Conservation (phyloP, 768 basidiomycete species). For the Mycena olivaceomarginata region DNA sequence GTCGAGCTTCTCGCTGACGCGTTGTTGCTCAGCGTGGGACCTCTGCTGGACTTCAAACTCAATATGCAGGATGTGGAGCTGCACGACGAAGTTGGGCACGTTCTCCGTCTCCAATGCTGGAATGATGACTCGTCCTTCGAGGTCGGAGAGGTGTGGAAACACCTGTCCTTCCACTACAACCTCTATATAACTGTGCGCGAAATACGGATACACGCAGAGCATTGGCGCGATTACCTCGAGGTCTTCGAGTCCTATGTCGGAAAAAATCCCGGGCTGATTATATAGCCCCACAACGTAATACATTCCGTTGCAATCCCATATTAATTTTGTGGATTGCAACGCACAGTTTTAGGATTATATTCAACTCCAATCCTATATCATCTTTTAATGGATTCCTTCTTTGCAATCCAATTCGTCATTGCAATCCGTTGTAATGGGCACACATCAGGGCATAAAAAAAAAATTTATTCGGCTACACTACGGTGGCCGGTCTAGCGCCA, state of each 20-base stretch:
- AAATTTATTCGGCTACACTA: too few relatives aligned
- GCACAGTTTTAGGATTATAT: too few relatives aligned
- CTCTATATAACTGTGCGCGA: constrained; percentile 22
- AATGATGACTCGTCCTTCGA: constrained; percentile 3
- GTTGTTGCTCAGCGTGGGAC: neutral
- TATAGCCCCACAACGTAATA: too few relatives aligned
- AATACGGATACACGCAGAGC: neutral
- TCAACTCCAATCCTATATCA: too few relatives aligned
- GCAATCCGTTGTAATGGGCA: too few relatives aligned
- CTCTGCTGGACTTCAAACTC: constrained; percentile 4
- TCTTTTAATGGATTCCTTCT: too few relatives aligned
- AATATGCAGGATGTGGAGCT: neutral
- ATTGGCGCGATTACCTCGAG: constrained; percentile 2
- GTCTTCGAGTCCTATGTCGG: constrained; percentile 1
- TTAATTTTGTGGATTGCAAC: too few relatives aligned
- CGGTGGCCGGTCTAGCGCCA: too few relatives aligned
- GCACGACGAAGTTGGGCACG: constrained; percentile 1
- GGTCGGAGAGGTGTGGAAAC: constrained; percentile 3
- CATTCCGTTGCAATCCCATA: too few relatives aligned
- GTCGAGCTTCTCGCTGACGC: neutral
- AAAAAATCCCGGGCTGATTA: too few relatives aligned
- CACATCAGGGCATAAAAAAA: too few relatives aligned
- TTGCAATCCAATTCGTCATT: too few relatives aligned
- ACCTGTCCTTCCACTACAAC: constrained; percentile 6
- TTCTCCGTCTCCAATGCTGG: constrained; percentile 16